phyloP scores from a whole-genome alignment of 2,329 filamentous ascomycete species.

The Clarireedia sp. region DNA sequence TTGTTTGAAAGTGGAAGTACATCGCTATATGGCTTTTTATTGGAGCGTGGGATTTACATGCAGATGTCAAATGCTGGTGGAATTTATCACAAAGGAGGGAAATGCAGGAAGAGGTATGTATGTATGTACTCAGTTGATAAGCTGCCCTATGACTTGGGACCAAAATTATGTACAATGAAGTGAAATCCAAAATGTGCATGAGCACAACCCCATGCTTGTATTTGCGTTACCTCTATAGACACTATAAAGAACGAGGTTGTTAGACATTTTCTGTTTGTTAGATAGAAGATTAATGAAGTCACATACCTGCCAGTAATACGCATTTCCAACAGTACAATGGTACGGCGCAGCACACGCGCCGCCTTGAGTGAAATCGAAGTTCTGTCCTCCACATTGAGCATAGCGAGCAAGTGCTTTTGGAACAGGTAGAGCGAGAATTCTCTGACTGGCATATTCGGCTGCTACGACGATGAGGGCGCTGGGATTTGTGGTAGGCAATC shows the following conservation, averaged over 20 bases:
- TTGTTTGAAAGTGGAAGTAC: no score
- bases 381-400: slow-evolving; percentile 22
- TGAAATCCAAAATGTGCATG: background rate
- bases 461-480: slow-evolving; percentile 56
- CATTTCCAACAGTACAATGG: slow-evolving; percentile 16
- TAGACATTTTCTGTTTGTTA: background rate
- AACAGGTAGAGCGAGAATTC: slow-evolving; percentile 24
- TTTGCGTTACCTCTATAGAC: background rate
- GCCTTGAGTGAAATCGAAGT: slow-evolving; percentile 10
- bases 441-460: slow-evolving; percentile 40
- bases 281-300: background rate
- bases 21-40: no score
- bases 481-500: slow-evolving; percentile 61
- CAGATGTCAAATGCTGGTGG: no score
- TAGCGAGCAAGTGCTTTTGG: slow-evolving; percentile 10
- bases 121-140: background rate
- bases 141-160: background rate
- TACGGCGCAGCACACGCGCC: slow-evolving; percentile 11
- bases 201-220: background rate
- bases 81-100: no score
- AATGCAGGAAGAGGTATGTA: background rate
- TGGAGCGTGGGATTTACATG: background rate
- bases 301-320: slow-evolving; percentile 19
- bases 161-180: background rate
- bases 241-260: background rate